phyloP scores from a whole-genome alignment of 2,329 filamentous ascomycete species.

The Gyromitra esculenta region DNA sequence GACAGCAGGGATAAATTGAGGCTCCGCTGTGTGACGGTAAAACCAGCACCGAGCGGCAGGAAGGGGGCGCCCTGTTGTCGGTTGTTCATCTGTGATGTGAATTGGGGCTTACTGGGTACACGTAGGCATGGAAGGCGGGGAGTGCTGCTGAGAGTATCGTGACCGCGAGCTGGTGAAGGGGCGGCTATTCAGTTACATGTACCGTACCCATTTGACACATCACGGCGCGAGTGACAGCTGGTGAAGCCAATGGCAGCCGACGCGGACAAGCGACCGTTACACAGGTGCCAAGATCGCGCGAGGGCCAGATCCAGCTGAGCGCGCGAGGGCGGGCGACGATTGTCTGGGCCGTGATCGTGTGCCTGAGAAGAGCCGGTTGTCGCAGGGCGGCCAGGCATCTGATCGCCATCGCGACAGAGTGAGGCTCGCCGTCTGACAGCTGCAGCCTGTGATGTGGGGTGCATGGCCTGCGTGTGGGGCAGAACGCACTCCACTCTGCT shows the following conservation, averaged over 20 bases:
- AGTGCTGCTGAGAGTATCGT: conserved; percentile 15
- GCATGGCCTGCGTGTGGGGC: conserved; percentile 13
- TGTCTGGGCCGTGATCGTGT: conserved; percentile 8
- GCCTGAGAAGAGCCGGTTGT: not conserved
- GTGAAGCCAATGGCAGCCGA: conserved; percentile 40
- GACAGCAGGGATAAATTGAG: conserved; percentile 51
- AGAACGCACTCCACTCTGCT: conserved; percentile 1
- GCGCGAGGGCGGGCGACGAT: conserved; percentile 16
- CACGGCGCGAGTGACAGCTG: conserved; percentile 47
- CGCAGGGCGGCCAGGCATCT: not conserved
- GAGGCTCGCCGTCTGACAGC: not conserved
- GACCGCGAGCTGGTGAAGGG: conserved; percentile 24
- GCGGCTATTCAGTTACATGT: conserved; percentile 30
- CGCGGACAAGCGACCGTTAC: conserved; percentile 37
- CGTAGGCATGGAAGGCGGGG: conserved; percentile 43
- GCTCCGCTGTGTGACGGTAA: conserved; percentile 50
- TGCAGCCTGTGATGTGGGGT: conserved; percentile 19
- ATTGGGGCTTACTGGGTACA: conserved; percentile 48
- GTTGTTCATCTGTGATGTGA: conserved; percentile 44
- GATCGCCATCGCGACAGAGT: not conserved
- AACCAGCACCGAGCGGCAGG: conserved; percentile 42
- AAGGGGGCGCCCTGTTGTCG: conserved; percentile 43
- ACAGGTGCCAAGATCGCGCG: conserved; percentile 29
- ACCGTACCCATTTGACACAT: conserved; percentile 39
- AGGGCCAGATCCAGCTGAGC: conserved; percentile 17